Evolutionary conservation across 2,329 filamentous ascomycete species (phyloP), one percentile per base, ranked within the genome.

Genomic region (Saccharata proteae): DNA sequence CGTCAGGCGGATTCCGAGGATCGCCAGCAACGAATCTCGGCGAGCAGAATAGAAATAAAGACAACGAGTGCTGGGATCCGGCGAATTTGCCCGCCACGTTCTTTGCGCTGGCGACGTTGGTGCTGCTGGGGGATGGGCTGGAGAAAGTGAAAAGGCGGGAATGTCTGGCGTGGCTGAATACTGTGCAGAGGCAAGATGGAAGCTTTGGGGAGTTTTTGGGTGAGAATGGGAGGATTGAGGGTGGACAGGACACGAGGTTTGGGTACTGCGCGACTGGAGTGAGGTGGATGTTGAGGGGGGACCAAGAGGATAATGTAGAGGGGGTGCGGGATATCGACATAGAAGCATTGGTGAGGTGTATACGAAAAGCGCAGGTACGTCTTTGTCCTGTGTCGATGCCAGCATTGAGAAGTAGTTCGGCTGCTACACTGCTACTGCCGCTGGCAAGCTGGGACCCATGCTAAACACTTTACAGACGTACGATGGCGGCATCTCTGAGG

Each of bases 21-120:
- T 85, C 82, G 40, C 80, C 86, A 2, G 82, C 57, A 52, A 92
- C 66, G 41, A 48, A 71, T 49, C 57, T 75, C 45, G 55, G 64
- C 29, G 43, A 59, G 41, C 43, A 58, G 42, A 54, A 57, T 44
- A 19, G 23, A 16, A 16, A 24, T 14, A n/a, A 14, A 3, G 29
- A 28, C 29, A 64, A 61, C 46, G 46, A 67, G 3, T 58, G 62
- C 21, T 79, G 75, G 74, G 77, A 82, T 55, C 72, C 75, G n/a
- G 72, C 86, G 1, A 93, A 88, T 54, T 59, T 96, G 11, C 80
- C 86, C 0, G 83, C 84, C 1, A 94, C 86, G 0, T 88, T 80
- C 52, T 94, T 96, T 57, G 86, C 88, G 0, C 65, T 98, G 25
- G 64, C 83, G 15, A 67, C 79, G 6, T 61, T 98, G 16, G 68